These are phyloP conservation scores for Pyricularia pennisetigena DNA, from an alignment of 2,329 filamentous ascomycete genomes.

Conservation along the genomic window DNA sequence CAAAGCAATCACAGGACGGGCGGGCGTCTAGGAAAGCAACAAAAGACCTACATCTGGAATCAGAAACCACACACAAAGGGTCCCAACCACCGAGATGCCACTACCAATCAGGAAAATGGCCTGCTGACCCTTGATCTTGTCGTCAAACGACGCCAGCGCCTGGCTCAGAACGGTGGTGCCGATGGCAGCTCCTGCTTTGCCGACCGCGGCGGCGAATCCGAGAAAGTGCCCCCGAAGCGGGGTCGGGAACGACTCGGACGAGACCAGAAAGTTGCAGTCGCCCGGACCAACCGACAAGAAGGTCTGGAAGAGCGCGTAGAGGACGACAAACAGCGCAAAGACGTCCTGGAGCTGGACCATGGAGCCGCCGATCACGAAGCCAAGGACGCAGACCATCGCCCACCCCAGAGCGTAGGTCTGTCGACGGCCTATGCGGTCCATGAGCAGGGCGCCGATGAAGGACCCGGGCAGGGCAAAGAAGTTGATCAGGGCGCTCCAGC, in stretches of 20 bases:
- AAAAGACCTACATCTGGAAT: slow-evolving; percentile 10
- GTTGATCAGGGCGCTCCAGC: slow-evolving; percentile 17
- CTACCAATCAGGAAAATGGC: slow-evolving; percentile 18
- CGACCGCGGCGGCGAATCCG: slow-evolving; percentile 37
- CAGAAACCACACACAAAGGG: slow-evolving; percentile 15
- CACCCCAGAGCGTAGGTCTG: slow-evolving; percentile 15
- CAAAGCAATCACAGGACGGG: neutral
- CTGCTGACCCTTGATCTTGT: slow-evolving; percentile 14
- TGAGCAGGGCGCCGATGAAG: slow-evolving; percentile 13
- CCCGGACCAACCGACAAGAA: slow-evolving; percentile 37
- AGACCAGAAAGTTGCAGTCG: slow-evolving; percentile 36
- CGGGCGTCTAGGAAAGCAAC: neutral
- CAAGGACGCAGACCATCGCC: slow-evolving; percentile 15
- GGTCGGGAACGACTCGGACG: slow-evolving; percentile 38
- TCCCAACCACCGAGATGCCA: slow-evolving; percentile 15
- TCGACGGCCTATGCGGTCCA: slow-evolving; percentile 15
- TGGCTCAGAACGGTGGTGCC: slow-evolving; percentile 25
- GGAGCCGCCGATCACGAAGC: slow-evolving; percentile 11
- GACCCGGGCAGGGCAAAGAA: slow-evolving; percentile 15
- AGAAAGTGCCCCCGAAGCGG: slow-evolving; percentile 39
- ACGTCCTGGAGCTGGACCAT: slow-evolving; percentile 33
- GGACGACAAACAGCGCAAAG: slow-evolving; percentile 37
- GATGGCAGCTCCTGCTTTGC: slow-evolving; percentile 39
- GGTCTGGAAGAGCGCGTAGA: slow-evolving; percentile 40
- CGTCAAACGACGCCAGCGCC: slow-evolving; percentile 12